Base-by-base conservation (phyloP, 306 rosid species). In the Ormosia semicastrata region DNA sequence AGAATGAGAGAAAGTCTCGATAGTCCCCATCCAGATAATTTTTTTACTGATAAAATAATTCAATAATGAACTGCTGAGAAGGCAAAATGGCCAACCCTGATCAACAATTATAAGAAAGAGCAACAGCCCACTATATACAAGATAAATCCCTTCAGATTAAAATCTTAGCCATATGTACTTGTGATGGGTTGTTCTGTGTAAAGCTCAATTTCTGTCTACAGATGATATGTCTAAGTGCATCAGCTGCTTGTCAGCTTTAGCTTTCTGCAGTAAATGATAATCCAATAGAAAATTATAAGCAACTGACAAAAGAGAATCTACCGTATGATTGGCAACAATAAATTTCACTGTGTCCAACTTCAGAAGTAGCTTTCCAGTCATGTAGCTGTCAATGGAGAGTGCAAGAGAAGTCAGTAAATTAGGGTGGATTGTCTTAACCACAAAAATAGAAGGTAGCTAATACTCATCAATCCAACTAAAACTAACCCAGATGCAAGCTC, bases 401-500 rank as follows among this genome's bases (percentile, higher is more conserved):
- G 70, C 80, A 66, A 57, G 73, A 60, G 36, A 14, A 52, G 57
- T 80, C 72, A 52, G 56, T 39, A 52, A 72, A 78, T 37, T 46
- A 59, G 54, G 57, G 56, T 34, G 54, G 30, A 41, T 39, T 68
- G 71, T 77, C 65, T 18, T 46, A 46, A 56, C 71, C 60, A 50
- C 81, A 62, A 83, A 39, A 87, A 77, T 44, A 56, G 74, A 49
- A 87, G 76, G 73, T 58, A 59, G 63, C 54, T 82, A 54, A 71
- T 67, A 75, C 73, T 64, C 52, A 40, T 77, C 10, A 47, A 73
- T 58, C 75, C 65, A 65, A 52, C 73, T 24, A 72, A 77, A 56
- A 90, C 94, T 89, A 75, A 95, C 99, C 99, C 99, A 64, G 99
- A 91, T 71, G 99, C 99, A 83, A 95, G 97, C 90, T 95, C 98